A percentile compares a stretch with the other conserved stretches of the same genome.
These are phyloP conservation scores for Aspergillus nomiae DNA, from an alignment of 2,329 filamentous ascomycete species.

Conservation along the genomic window DNA sequence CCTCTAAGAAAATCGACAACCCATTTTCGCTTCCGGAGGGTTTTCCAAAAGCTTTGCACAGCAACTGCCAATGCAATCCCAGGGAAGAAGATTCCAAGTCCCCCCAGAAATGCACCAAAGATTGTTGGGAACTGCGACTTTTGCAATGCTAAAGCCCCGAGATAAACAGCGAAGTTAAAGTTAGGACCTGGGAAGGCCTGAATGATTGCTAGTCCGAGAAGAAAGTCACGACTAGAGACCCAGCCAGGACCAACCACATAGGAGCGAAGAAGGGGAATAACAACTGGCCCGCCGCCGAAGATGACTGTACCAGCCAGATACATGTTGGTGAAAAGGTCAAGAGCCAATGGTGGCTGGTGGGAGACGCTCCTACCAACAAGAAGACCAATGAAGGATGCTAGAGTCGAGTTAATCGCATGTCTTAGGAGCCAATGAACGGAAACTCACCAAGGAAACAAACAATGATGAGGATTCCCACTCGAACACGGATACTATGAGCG, in stretches of 20 bases:
- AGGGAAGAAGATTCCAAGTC: constrained; percentile 46
- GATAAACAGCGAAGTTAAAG: constrained; percentile 57
- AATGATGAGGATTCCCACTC: constrained; percentile 12
- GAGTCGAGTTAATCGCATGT: too few relatives aligned
- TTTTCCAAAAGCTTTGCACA: constrained; percentile 56
- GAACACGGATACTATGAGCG: constrained; percentile 54
- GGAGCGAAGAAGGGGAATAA: constrained; percentile 64
- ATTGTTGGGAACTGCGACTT: constrained; percentile 31
- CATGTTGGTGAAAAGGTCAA: constrained; percentile 68
- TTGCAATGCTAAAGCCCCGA: constrained; percentile 55
- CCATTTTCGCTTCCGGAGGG: constrained; percentile 48
- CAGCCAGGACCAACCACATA: constrained; percentile 67
- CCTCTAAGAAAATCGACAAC: constrained; percentile 57
- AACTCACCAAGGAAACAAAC: constrained; percentile 39
- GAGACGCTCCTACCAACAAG: too few relatives aligned
- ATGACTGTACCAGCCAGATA: constrained; percentile 73
- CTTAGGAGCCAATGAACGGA: constrained; percentile 15
- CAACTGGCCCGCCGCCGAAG: constrained; percentile 66
- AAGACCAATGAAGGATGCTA: too few relatives aligned
- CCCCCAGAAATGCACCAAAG: constrained; percentile 55
- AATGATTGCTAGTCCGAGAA: constrained; percentile 71
- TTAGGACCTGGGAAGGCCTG: constrained; percentile 68
- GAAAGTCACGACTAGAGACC: constrained; percentile 70
- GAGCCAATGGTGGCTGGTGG: too few relatives aligned
- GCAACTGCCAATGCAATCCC: constrained; percentile 38